Evolutionary conservation across 768 basidiomycete species (phyloP).

Genomic region (Collybia mongolica): DNA sequence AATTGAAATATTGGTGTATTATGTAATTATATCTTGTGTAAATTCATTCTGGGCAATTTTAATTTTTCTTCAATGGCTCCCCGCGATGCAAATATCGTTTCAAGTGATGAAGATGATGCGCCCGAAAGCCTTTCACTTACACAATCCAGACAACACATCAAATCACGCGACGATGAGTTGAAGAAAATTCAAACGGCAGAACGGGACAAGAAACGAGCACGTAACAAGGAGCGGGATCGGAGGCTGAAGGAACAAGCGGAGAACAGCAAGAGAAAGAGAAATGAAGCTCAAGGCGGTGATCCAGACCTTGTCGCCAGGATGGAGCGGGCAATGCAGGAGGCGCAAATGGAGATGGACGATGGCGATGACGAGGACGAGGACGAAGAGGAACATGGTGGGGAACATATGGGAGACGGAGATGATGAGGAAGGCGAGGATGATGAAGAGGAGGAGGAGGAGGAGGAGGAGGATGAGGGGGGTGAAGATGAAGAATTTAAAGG

Average conservation of each 20-base stretch:
- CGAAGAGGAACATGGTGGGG: slow-evolving; percentile 18
- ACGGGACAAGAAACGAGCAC: slow-evolving; percentile 13
- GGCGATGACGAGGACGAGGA: slow-evolving; percentile 26
- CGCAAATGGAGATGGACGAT: slow-evolving; percentile 19
- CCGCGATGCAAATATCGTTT: slow-evolving; percentile 4
- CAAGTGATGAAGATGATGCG: slow-evolving; percentile 20
- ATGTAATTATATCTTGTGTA: too few species aligned
- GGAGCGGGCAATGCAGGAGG: slow-evolving; percentile 18
- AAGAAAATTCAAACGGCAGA: slow-evolving; percentile 13
- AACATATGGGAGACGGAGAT: slow-evolving; percentile 7
- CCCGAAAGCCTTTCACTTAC: slow-evolving; percentile 19
- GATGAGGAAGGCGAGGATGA: slow-evolving; percentile 15
- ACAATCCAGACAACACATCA: slow-evolving; percentile 15
- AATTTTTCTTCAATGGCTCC: slow-evolving; percentile 7
- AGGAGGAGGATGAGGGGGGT: slow-evolving; percentile 12
- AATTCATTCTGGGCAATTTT: too few species aligned
- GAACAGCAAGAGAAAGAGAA: slow-evolving; percentile 12
- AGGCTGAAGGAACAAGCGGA: slow-evolving; percentile 18
- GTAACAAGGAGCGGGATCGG: slow-evolving; percentile 16
- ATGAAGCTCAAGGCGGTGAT: slow-evolving; percentile 4
- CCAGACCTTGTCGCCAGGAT: slow-evolving; percentile 10
- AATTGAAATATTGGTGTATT: too few species aligned
- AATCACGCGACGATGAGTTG: slow-evolving; percentile 12
- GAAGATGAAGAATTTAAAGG: slow-evolving; percentile 12
- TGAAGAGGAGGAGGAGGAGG: slow-evolving; percentile 13